Base-by-base conservation (phyloP, 2,329 filamentous ascomycete genomes). In the Xylariaceae sp. region DNA sequence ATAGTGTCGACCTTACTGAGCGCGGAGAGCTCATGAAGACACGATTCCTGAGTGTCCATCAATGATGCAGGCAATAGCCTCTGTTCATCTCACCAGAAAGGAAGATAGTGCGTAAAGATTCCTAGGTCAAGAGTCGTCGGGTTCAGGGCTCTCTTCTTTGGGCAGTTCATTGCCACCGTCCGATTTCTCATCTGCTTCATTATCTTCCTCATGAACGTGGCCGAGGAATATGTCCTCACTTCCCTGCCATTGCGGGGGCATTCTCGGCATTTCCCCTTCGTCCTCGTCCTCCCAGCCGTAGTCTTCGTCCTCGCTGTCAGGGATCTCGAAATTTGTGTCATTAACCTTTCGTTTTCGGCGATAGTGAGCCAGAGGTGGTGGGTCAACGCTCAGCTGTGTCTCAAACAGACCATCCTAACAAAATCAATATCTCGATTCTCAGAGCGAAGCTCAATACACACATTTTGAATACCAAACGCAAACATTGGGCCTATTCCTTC, bases 251-350 rank as follows among this genome's bases (percentile, higher is more conserved):
- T 84, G 80, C 7, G 79, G 79, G n/a, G 80, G 80, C 64, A 75
- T 76, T 3, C 67, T 69, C 10, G 80, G 79, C 55, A 82, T 67
- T 40, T 76, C 73, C 44, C 77, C 75, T 45, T 85, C 82, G 55
- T 84, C 81, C 36, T 80, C 77, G 42, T 85, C 79, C 32, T 76
- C 77, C 85, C 85, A 89, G 12, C 83, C 84, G 57, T 87, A 88
- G 57, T 86, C 80, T 52, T 88, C 84, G 48, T 76, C 77, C 35
- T 83, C 80, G 51, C 79, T 84, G 50, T 82, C 79, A 2, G 77
- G 73, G 37, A 82, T 71, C 55, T 82, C 79, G 39, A 79, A 69
- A 42, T 75, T 77, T 4, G 81, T 76, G 36, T 84, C 76, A 25
- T 70, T 71, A 42, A 85, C 71, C 61, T 88, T 80, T 55, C 85